Evolutionary conservation across 176 grass and related monocot genomes (phyloP).

Genomic region (Phoenix dactylifera): DNA sequence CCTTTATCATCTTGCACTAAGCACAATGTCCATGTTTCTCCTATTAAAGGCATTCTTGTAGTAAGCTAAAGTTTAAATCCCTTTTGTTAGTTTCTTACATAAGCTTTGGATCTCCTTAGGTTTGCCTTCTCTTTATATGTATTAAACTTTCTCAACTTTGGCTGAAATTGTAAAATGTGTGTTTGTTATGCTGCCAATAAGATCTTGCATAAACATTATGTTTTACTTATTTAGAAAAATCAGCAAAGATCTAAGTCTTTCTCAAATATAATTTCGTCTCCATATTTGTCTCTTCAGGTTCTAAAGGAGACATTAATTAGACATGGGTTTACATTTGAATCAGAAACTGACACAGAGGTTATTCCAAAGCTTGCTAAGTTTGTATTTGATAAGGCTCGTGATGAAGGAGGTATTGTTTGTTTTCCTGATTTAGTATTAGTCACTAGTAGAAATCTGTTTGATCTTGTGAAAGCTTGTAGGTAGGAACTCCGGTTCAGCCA

Average conservation of each 20-base stretch:
- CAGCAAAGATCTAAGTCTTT: neutral
- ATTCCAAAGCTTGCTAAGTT: conserved; percentile 93
- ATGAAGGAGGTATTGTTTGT: conserved; percentile 52
- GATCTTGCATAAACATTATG: too few relatives aligned
- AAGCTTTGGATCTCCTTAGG: too few relatives aligned
- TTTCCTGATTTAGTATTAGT: neutral
- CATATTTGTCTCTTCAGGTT: conserved; percentile 42
- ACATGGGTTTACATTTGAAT: conserved; percentile 81
- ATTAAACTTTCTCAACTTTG: too few relatives aligned
- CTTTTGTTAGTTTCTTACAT: too few relatives aligned
- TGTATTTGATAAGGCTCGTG: conserved; percentile 78
- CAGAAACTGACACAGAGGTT: conserved; percentile 95
- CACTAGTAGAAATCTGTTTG: neutral
- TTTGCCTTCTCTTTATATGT: too few relatives aligned
- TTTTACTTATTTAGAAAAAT: neutral
- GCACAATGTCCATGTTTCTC: too few relatives aligned
- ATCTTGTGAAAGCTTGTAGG: neutral
- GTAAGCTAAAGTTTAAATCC: too few relatives aligned
- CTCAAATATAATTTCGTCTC: conserved; percentile 1
- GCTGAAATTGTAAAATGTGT: too few relatives aligned
- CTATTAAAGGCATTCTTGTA: too few relatives aligned
- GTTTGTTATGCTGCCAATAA: too few relatives aligned
- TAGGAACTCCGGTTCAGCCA: too few relatives aligned
- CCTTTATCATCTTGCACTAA: too few relatives aligned
- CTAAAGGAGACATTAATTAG: conserved; percentile 75